These are phyloP conservation scores for Phialemoniopsis sp. DNA, from an alignment of 2,329 filamentous ascomycete species.

Conservation along the genomic window DNA sequence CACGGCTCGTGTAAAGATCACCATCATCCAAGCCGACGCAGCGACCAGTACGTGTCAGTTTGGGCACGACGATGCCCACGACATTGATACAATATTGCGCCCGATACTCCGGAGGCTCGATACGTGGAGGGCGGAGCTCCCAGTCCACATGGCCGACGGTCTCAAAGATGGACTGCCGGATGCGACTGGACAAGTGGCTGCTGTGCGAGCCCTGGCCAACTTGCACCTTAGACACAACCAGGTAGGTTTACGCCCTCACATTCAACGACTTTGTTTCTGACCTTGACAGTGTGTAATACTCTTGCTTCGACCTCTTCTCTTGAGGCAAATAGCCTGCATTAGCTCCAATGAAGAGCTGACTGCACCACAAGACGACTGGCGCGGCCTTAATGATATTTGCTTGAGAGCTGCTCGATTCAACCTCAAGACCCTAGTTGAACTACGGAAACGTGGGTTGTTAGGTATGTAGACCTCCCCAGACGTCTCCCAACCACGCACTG, in stretches of 20 bases:
- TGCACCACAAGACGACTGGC: too few relatives aligned
- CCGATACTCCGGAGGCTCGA: too few relatives aligned
- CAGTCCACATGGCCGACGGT: too few relatives aligned
- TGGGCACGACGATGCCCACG: not conserved
- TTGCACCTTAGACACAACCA: conserved; percentile 4
- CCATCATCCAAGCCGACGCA: conserved; percentile 4
- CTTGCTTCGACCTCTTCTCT: conserved; percentile 3
- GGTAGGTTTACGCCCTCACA: not conserved
- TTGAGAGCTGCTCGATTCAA: too few relatives aligned
- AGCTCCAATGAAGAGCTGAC: too few relatives aligned
- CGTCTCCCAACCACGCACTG: too few relatives aligned
- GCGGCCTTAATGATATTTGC: too few relatives aligned
- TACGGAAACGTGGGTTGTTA: not conserved
- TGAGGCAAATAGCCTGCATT: conserved; percentile 1
- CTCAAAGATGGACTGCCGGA: too few relatives aligned
- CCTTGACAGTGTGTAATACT: conserved; percentile 3
- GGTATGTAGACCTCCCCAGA: not conserved
- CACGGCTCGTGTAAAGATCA: conserved; percentile 4
- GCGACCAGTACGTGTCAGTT: not conserved
- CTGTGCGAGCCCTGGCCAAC: conserved; percentile 3
- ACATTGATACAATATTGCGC: too few relatives aligned
- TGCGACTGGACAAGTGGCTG: not conserved
- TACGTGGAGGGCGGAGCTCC: too few relatives aligned
- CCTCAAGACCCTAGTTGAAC: not conserved
- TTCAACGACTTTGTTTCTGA: not conserved